phyloP scores from a whole-genome alignment of 371 early-diverging fungal species.

The Mucor circinelloides region DNA sequence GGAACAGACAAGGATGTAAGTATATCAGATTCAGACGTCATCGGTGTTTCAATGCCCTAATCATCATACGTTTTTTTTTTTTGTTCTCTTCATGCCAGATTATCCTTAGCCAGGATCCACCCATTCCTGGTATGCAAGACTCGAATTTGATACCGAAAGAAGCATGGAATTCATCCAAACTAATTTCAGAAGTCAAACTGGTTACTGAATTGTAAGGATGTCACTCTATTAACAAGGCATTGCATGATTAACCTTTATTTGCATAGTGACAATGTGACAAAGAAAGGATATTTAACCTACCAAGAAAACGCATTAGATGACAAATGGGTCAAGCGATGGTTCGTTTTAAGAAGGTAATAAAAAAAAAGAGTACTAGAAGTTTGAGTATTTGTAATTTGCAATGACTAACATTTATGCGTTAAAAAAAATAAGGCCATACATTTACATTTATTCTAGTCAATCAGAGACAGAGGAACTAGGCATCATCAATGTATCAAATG shows the following conservation, averaged over 20 bases:
- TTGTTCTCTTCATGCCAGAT: conserved; percentile 32
- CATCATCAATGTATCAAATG: conserved; percentile 72
- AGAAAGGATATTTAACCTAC: conserved; percentile 62
- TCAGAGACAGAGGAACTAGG: conserved; percentile 68
- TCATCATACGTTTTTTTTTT: conserved; percentile 14
- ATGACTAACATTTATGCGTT: conserved; percentile 7
- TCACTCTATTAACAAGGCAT: background rate
- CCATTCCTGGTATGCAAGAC: conserved; percentile 45
- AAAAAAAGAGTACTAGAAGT: background rate
- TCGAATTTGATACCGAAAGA: conserved; percentile 32
- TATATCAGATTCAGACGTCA: background rate
- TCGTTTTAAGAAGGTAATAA: conserved; percentile 80
- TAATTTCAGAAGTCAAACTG: conserved; percentile 60
- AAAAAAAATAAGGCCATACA: conserved; percentile 60
- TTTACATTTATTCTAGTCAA: conserved; percentile 71
- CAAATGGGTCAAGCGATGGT: conserved; percentile 78
- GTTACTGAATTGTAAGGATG: conserved; percentile 55
- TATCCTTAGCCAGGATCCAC: conserved; percentile 52
- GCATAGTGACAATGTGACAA: conserved; percentile 58
- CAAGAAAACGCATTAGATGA: conserved; percentile 64
- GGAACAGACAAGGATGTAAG: conserved; percentile 57
- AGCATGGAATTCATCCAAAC: conserved; percentile 29
- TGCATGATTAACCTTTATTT: background rate
- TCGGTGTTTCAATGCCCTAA: conserved; percentile 1
- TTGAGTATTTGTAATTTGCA: background rate